Evolutionary conservation across 1,284 basidiomycete genomes (phyloP).

Genomic region (Cerrena zonata): DNA sequence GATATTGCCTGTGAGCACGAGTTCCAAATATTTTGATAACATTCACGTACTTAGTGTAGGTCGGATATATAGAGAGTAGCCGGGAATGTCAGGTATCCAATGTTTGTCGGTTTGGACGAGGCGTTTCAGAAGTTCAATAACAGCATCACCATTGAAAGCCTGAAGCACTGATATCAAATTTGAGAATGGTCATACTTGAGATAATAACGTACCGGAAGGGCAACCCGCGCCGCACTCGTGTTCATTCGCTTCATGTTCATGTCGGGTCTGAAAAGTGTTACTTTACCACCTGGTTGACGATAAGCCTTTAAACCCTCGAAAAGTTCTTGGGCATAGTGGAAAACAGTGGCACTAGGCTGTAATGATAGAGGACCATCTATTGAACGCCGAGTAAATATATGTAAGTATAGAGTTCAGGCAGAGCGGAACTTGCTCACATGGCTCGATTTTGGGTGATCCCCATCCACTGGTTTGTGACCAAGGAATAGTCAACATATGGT

Average conservation of each 20-base stretch:
- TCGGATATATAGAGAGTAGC: constrained; percentile 89
- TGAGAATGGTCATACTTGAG: neutral
- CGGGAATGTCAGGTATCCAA: constrained; percentile 88
- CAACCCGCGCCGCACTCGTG: constrained; percentile 65
- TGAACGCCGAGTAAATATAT: too few species aligned
- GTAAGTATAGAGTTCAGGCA: neutral
- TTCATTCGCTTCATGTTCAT: constrained; percentile 98
- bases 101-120: constrained; percentile 82
- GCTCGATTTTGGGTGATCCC: constrained; percentile 78
- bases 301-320: constrained; percentile 99
- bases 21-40: neutral
- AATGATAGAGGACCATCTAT: constrained; percentile 45
- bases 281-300: constrained; percentile 68
- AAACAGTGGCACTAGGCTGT: constrained; percentile 80
- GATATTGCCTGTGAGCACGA: too few species aligned
- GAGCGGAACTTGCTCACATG: constrained; percentile 49
- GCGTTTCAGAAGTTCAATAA: constrained; percentile 84
- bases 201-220: constrained; percentile 60
- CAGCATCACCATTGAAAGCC: constrained; percentile 77
- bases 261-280: constrained; percentile 91
- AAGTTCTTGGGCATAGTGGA: constrained; percentile 88
- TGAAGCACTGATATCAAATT: constrained; percentile 24
- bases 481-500: constrained; percentile 87
- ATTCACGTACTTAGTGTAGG: constrained; percentile 62
- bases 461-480: constrained; percentile 77